Conservation (phyloP, 2,329 filamentous ascomycete species). For the Penicillium sp. region DNA sequence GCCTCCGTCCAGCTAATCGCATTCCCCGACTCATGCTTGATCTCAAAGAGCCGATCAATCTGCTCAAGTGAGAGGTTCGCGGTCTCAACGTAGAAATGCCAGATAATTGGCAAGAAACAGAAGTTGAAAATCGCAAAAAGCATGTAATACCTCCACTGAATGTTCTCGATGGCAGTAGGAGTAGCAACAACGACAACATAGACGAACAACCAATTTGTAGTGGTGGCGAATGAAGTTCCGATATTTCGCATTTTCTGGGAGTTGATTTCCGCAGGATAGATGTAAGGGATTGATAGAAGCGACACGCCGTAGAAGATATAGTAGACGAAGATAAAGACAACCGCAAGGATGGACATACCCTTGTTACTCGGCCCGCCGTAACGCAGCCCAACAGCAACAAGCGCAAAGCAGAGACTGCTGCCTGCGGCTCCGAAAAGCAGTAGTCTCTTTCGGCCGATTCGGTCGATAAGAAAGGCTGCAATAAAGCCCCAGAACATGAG, state of each 20-base stretch:
- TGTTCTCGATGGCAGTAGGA: slow-evolving; percentile 36
- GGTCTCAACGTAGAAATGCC: slow-evolving; percentile 32
- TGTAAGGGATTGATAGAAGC: slow-evolving; percentile 19
- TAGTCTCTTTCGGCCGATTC: slow-evolving; percentile 46
- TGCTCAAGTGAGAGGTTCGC: slow-evolving; percentile 41
- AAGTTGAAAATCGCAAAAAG: slow-evolving; percentile 45
- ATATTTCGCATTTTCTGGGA: slow-evolving; percentile 18
- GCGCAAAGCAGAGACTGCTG: slow-evolving; percentile 49
- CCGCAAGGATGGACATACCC: slow-evolving; percentile 33
- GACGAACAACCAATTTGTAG: slow-evolving; percentile 13
- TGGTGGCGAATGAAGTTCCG: slow-evolving; percentile 13
- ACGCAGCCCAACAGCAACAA: slow-evolving; percentile 45
- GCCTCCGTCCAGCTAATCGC: no score
- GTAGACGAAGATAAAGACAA: slow-evolving; percentile 41
- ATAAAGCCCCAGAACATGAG: slow-evolving; percentile 23
- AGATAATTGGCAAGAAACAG: slow-evolving; percentile 27
- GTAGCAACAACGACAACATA: slow-evolving; percentile 23
- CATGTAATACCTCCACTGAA: slow-evolving; percentile 57
- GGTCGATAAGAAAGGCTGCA: slow-evolving; percentile 49
- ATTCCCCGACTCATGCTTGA: slow-evolving; percentile 5
- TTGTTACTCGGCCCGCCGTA: slow-evolving; percentile 39
- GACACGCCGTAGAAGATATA: slow-evolving; percentile 16
- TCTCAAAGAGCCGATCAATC: slow-evolving; percentile 41
- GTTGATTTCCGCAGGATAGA: slow-evolving; percentile 24
- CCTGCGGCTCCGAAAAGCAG: slow-evolving; percentile 48